A percentile compares a stretch with the other conserved stretches of the same genome.
Conservation (phyloP, 306 rosid genomes). For the Cucumis melo region DNA sequence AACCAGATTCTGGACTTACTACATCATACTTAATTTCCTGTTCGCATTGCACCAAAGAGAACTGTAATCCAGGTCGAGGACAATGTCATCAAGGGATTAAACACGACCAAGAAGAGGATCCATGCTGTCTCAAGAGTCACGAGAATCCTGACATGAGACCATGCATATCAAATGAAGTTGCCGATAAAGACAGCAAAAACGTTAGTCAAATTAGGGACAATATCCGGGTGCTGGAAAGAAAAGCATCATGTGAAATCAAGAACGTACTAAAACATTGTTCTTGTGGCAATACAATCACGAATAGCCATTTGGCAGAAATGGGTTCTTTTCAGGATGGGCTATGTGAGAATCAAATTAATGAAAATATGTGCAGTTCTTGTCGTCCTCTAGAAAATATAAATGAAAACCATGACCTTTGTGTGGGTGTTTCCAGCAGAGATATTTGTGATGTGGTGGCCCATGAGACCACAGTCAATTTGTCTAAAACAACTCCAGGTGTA, state of each 20-base stretch:
- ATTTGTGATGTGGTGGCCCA: constrained; percentile 13
- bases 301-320: background rate
- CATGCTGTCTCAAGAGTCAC: constrained; percentile 18
- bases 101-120: constrained; percentile 16
- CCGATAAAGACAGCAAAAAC: constrained; percentile 24
- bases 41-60: constrained; percentile 5
- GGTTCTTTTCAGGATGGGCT: background rate
- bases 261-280: constrained; percentile 30
- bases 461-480: constrained; percentile 10
- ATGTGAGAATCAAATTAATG: constrained; percentile 10
- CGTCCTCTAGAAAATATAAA: constrained; percentile 15
- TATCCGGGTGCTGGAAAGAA: constrained; percentile 20
- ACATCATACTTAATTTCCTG: constrained; percentile 15
- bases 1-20: constrained; percentile 11
- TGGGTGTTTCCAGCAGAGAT: constrained; percentile 13
- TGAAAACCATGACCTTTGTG: constrained; percentile 18
- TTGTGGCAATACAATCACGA: background rate
- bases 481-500: constrained; percentile 9
- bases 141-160: constrained; percentile 19
- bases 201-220: constrained; percentile 12
- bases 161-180: constrained; percentile 12
- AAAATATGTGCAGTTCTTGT: constrained; percentile 12
- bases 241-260: constrained; percentile 15
- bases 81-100: constrained; percentile 11
- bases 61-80: constrained; percentile 11